These are phyloP conservation scores for Jaltomata sinuosa DNA, from an alignment of 257 asterid species.

Conservation along the genomic window DNA sequence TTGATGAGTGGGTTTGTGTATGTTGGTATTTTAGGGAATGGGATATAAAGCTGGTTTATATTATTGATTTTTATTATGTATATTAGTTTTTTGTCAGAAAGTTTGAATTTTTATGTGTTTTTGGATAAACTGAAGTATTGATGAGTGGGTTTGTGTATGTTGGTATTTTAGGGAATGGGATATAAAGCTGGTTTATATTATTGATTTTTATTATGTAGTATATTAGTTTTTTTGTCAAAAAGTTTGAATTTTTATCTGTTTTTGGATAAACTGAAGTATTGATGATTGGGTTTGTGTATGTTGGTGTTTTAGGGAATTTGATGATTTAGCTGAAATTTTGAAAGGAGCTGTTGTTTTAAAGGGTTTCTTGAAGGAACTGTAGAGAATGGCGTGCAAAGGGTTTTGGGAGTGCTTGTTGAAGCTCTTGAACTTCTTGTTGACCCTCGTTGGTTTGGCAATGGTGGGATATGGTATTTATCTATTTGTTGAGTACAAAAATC, in stretches of 20 bases:
- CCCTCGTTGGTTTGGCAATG: slow-evolving; percentile 77
- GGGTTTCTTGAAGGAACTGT: not conserved
- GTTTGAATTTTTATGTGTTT: not conserved
- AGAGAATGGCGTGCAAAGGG: slow-evolving; percentile 79
- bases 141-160: not conserved
- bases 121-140: not conserved
- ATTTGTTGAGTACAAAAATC: slow-evolving; percentile 59
- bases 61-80: not conserved
- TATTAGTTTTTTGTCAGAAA: not conserved
- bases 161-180: slow-evolving; percentile 15
- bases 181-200: not conserved
- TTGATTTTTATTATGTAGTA: too few species aligned
- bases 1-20: not conserved
- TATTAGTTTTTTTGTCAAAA: not conserved
- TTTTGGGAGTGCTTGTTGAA: slow-evolving; percentile 74
- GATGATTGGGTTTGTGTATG: not conserved
- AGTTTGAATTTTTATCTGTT: not conserved
- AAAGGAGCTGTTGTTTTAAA: not conserved
- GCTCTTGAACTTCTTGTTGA: slow-evolving; percentile 66
- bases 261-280: not conserved
- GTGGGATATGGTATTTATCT: slow-evolving; percentile 84
- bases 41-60: not conserved
- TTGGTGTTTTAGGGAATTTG: slow-evolving; percentile 15
- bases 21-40: slow-evolving; percentile 13
- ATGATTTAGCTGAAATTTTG: slow-evolving; percentile 8